phyloP scores from a whole-genome alignment of 2,329 filamentous ascomycete species.

The Aureobasidium melanogenum region DNA sequence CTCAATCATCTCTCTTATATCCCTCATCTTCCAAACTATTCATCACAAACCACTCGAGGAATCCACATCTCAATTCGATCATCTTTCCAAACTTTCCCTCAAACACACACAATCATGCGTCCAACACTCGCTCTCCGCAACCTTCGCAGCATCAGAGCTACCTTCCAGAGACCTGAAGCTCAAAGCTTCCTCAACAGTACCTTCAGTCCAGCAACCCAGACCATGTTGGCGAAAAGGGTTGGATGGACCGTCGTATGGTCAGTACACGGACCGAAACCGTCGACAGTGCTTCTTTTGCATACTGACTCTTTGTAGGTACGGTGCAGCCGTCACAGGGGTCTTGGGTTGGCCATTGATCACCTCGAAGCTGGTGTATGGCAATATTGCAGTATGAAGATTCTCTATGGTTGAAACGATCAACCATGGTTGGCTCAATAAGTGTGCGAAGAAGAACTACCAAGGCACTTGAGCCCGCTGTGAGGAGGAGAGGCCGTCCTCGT shows the following conservation, averaged over 20 bases:
- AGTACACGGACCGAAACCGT: not conserved
- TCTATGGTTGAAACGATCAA: not conserved
- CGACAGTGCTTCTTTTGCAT: too few relatives aligned
- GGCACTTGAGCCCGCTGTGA: not conserved
- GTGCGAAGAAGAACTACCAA: not conserved
- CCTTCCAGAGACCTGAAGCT: not conserved
- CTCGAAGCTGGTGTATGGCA: not conserved
- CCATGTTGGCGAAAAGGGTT: not conserved
- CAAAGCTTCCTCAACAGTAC: not conserved
- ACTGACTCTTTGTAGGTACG: not conserved
- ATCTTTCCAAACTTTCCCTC: not conserved
- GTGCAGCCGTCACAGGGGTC: not conserved
- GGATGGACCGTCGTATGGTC: not conserved
- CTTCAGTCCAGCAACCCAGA: not conserved
- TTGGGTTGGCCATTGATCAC: not conserved
- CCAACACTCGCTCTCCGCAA: not conserved
- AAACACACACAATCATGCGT: not conserved
- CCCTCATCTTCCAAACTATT: not conserved
- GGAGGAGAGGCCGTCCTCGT: not conserved
- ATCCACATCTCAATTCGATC: not conserved
- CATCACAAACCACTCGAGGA: not conserved
- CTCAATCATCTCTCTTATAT: not conserved
- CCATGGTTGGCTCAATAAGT: not conserved
- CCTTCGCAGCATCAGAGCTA: not conserved
- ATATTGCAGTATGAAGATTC: not conserved